Base-by-base conservation (phyloP, 805 yeast species). In the Candida verbasci region DNA sequence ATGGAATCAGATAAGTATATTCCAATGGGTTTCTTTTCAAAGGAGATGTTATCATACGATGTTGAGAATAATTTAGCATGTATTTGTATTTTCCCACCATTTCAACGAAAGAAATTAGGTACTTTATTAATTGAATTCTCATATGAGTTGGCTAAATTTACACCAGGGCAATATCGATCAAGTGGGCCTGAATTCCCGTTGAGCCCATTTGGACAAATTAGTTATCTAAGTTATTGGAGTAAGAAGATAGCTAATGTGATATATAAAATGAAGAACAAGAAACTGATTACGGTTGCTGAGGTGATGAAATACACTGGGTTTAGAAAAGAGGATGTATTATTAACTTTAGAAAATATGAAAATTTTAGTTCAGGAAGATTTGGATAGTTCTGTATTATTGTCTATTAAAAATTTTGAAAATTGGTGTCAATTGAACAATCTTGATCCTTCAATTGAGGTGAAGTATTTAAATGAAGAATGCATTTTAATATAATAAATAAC, bases 121-220 rank as follows among this genome's bases (percentile, higher is more conserved):
- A 78, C 86, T 4, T 64, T 86, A 9, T 55, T 93, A 26, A 86
- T 93, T 11, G 86, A 86, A 42, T 85, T 87, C 46, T 86, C 94
- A 25, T 93, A 91, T 52, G 79, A 72, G 21, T 55, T 89, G 15
- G 86, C 96, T 0, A 64, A 43, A 28, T 40, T 47, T 11, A 61
- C 76, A 26, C 72, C 70, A 11, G 85, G 84, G 29, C 78, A 76
- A 21, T 47, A 65, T 15, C 58, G 75, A 2, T 21, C 30, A 12
- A 87, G 96, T 41, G 95, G 97, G 0, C 98, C 98, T 0, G 98
- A 93, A 54, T 73, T 79, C 45, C 98, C 98, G 1, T 62, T 93
- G 8, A 84, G 95, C 5, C 81, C 82, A 0, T 84, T 80, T 57
- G 98, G 98, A 0, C 69, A 72, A 35, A 62, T 76, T 8, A 76